Conservation (phyloP, 441 rosid species). For the Pelargonium hybrid region DNA sequence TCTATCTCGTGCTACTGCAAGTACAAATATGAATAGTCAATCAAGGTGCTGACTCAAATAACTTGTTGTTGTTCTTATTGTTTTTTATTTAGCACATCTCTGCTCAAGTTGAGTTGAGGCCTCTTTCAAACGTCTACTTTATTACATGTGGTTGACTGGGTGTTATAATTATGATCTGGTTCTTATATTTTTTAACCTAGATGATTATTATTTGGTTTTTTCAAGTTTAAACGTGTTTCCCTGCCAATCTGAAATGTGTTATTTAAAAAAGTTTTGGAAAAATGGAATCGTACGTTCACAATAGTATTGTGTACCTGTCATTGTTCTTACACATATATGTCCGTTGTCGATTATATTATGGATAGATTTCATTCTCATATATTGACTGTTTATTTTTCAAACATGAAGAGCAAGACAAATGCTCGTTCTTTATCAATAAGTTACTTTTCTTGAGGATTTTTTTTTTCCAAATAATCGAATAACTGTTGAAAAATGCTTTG, state of each 20-base stretch:
- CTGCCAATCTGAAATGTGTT: neutral
- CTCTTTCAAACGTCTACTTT: neutral
- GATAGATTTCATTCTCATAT: neutral
- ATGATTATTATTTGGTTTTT: neutral
- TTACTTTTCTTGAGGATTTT: neutral
- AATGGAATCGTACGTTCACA: neutral
- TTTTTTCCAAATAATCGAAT: neutral
- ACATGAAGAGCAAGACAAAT: neutral
- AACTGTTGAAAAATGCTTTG: neutral
- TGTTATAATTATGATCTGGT: neutral
- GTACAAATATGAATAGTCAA: constrained; percentile 98
- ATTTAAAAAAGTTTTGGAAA: neutral
- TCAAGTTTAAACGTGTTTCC: neutral
- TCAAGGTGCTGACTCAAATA: constrained; percentile 46
- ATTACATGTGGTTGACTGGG: neutral
- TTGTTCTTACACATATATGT: neutral
- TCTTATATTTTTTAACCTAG: neutral
- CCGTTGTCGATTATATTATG: neutral
- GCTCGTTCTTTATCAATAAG: neutral
- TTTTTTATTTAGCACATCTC: neutral
- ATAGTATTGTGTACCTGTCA: neutral
- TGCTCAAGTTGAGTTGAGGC: neutral
- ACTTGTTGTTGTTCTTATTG: neutral
- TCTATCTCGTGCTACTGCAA: constrained; percentile 75
- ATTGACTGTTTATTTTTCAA: neutral